phyloP scores from a whole-genome alignment of 2,329 filamentous ascomycete genomes.

The Alternaria ventricosa region DNA sequence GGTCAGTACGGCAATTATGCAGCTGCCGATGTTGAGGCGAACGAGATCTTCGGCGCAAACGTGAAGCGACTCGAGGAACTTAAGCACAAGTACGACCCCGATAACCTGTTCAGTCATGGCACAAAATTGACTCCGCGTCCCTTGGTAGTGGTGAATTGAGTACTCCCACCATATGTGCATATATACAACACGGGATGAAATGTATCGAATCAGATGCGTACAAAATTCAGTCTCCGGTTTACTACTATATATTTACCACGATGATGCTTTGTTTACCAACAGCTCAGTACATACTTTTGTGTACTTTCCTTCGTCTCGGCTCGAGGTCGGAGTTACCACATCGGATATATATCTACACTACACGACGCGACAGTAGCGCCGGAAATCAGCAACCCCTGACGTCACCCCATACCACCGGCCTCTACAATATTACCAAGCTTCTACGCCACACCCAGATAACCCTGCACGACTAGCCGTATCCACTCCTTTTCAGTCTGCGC shows the following conservation, averaged over 20 bases:
- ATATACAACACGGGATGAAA: not conserved
- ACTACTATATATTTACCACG: not conserved
- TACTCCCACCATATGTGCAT: not conserved
- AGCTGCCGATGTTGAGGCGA: slow-evolving; percentile 31
- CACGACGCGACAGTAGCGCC: not conserved
- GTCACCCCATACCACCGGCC: not conserved
- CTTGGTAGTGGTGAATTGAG: slow-evolving; percentile 27
- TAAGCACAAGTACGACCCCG: slow-evolving; percentile 46
- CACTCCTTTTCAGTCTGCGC: not conserved
- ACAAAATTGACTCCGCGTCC: slow-evolving; percentile 30
- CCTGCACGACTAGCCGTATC: not conserved
- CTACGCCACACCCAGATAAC: not conserved
- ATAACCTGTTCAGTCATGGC: slow-evolving; percentile 41
- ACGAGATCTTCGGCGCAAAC: slow-evolving; percentile 42
- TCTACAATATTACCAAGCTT: not conserved
- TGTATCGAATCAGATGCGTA: not conserved
- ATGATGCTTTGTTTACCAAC: not conserved
- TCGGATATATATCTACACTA: not conserved
- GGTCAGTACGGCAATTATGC: slow-evolving; percentile 45
- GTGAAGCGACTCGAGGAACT: slow-evolving; percentile 40
- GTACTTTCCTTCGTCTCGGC: not conserved
- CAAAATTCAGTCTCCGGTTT: not conserved
- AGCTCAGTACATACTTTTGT: not conserved
- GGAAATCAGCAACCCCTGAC: not conserved
- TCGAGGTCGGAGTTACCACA: not conserved